Base-by-base conservation (phyloP, 169 alveolate genomes). In the Plasmodium vinckei region DNA sequence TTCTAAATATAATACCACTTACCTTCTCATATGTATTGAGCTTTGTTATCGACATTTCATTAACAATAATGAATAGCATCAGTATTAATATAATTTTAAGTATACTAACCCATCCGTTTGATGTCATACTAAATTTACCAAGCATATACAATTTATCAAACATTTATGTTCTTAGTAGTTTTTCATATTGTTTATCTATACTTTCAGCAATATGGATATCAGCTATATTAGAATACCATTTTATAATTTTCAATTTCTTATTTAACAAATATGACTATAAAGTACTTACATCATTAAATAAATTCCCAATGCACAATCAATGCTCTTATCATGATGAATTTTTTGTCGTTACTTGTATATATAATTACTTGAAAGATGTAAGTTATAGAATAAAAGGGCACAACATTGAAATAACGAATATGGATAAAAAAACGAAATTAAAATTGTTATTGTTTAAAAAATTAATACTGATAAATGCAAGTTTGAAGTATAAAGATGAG, bases 151-250 rank as follows among this genome's bases (percentile, higher is more conserved):
- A 75, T 57, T 64, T 75, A 75, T 75, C 88, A 57, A 75, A 75
- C 25, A 75, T 75, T 57, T 75, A 75, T 67, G 88, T 75, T 51
- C 71, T 75, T 75, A 75, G 49, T 44, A 75, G 64, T 61, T 75
- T 75, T 64, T 75, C 88, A n/a, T 75, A 60, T 75, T 75, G 88
- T 69, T 21, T 75, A 2, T 75, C 88, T 12, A 75, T 75, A 63
- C 59, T 75, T 75, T 75, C 88, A n/a, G 46, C 88, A 61, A 75
- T 75, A 75, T 75, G 88, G 88, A 75, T 75, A 75, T 49, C 88
- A 67, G 67, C 88, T 21, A 64, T 75, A 47, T 61, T 75, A 69
- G 88, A 75, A 63, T 75, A 75, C 51, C 88, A 75, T 64, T 75
- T 75, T 63, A 75, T 75, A 63, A 75, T 75, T 75, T 75, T 75